Conservation (phyloP, 169 alveolate species). For the Plasmodium yoelii region DNA sequence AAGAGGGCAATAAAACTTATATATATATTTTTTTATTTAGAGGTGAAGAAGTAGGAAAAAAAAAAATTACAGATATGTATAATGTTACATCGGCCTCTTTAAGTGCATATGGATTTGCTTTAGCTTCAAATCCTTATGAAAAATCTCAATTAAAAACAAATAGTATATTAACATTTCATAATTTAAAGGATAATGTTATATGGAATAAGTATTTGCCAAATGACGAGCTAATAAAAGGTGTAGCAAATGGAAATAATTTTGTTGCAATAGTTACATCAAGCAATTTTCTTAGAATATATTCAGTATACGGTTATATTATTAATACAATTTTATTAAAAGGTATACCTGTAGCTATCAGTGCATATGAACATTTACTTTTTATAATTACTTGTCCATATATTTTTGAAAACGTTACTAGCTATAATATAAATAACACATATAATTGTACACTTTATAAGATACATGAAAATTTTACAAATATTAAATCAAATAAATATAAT, state of each 20-base stretch:
- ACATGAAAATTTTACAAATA: slow-evolving; percentile 65
- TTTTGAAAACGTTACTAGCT: slow-evolving; percentile 52
- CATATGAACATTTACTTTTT: slow-evolving; percentile 73
- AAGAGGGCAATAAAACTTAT: slow-evolving; percentile 75
- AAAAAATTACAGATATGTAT: slow-evolving; percentile 75
- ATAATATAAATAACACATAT: slow-evolving; percentile 63
- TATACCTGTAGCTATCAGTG: slow-evolving; percentile 73
- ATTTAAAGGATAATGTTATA: slow-evolving; percentile 64
- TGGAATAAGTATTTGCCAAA: slow-evolving; percentile 71
- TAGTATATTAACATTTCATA: slow-evolving; percentile 73
- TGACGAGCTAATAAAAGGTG: slow-evolving; percentile 73
- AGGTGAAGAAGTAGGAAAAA: slow-evolving; percentile 76
- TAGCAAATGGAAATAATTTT: slow-evolving; percentile 77
- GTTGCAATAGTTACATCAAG: slow-evolving; percentile 75
- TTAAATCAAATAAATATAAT: slow-evolving; percentile 62
- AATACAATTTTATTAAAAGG: slow-evolving; percentile 71
- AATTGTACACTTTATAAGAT: slow-evolving; percentile 71
- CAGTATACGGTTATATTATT: slow-evolving; percentile 71
- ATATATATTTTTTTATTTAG: slow-evolving; percentile 71
- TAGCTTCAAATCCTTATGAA: slow-evolving; percentile 76
- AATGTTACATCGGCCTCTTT: slow-evolving; percentile 74
- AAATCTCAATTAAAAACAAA: slow-evolving; percentile 38
- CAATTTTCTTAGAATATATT: slow-evolving; percentile 69
- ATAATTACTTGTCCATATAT: slow-evolving; percentile 56
- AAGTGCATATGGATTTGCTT: slow-evolving; percentile 75